Base-by-base conservation (phyloP, 257 asterid species). In the Striga asiatica region DNA sequence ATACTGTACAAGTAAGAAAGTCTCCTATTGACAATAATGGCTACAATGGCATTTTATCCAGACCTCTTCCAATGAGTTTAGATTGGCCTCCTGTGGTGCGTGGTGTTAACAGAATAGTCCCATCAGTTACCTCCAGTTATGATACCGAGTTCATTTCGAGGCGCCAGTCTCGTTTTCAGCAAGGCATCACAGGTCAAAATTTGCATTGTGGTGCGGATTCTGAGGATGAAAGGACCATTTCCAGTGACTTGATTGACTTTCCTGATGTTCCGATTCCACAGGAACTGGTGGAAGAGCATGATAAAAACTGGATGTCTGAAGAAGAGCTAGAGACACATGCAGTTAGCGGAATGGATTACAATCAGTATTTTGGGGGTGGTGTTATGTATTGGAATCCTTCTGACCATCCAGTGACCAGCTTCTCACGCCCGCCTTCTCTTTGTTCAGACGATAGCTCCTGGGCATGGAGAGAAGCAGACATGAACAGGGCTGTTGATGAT, bases 401-500 rank as follows among this genome's bases (percentile, higher is more conserved):
- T 53, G 98, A 92, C 76, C 87, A 72, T 74, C 95, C 80, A 14
- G 93, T 83, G 66, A 71, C 80, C 48, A 81, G 77, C 75, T 88
- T 87, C 69, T 92, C 98, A 14, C 95, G 95, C 60, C 97, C 98
- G 61, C 98, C 98, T 49, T 92, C 98, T 61, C 98, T 87, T 69
- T 84, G 97, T 78, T 92, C 98, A 24, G 98, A 92, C 56, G 98
- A 92, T 77, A 84, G 97, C 80, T 92, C 95, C 50, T 92, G 98
- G 97, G 97, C 97, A 55, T 92, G 97, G 91, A 75, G 94, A 51
- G 98, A 92, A 72, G 98, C 98, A 50, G 98, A 92, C 69, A 82
- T 92, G 91, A 87, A 59, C 43, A 74, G 84, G 71, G 93, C 77
- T 62, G 98, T 92, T 74, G 98, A 92, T 82, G 98, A 92, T 71